Conservation (phyloP, 257 asterid species). For the Striga asiatica region DNA sequence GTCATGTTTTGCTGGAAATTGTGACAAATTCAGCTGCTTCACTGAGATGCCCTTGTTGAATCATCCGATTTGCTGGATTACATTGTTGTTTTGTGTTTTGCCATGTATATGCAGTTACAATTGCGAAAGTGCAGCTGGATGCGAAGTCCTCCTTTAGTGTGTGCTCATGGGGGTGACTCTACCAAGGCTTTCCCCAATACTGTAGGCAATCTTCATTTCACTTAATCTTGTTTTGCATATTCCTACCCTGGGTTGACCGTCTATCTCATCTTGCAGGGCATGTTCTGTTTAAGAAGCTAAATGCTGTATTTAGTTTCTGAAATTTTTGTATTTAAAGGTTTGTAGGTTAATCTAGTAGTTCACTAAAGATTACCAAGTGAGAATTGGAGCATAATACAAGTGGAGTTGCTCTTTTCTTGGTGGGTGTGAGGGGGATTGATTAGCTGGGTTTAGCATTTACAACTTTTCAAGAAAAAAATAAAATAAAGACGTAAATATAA, state of each 20-base stretch:
- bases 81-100: conserved; percentile 1
- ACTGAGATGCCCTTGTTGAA: neutral
- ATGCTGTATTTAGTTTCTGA: neutral
- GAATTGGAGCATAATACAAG: neutral
- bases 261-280: conserved; percentile 6
- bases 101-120: conserved; percentile 42
- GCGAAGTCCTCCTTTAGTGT: conserved; percentile 64
- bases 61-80: neutral
- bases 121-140: conserved; percentile 65
- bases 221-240: conserved; percentile 6
- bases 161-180: conserved; percentile 99
- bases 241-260: neutral
- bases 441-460: neutral
- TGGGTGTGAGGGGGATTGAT: neutral
- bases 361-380: neutral
- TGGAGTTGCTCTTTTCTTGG: neutral
- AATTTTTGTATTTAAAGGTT: neutral
- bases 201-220: conserved; percentile 34
- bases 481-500: neutral
- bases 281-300: neutral
- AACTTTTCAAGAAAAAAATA: neutral
- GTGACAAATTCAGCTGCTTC: too few species aligned
- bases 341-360: neutral
- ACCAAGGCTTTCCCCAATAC: conserved; percentile 88
- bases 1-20: too few species aligned